Base-by-base conservation (phyloP, 1,284 basidiomycete species). In the Wolfiporia cocos region DNA sequence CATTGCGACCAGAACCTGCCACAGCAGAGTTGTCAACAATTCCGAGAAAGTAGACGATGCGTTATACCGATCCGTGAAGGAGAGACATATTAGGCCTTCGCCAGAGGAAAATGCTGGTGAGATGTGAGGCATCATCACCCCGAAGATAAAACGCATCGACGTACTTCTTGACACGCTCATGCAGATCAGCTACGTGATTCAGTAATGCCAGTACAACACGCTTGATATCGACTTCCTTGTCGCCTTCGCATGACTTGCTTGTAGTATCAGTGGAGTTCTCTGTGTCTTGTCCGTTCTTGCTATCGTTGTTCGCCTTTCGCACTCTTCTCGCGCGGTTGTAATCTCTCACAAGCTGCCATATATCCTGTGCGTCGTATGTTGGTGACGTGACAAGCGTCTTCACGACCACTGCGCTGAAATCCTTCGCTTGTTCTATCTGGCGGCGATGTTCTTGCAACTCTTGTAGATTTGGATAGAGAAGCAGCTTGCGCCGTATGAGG, bases 161-260 rank as follows among this genome's bases (percentile, higher is more conserved):
- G n/a, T 52, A 84, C 83, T 82, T 85, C 59, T 73, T 74, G 30
- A 82, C 50, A 28, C 81, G 69, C 56, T 88, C 85, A 49, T 85
- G 76, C 5, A 81, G 39, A 54, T 85, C 81, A 4, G 74, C 73
- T 22, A 78, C 52, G 36, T 73, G 70, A 37, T 67, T 67, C 41
- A 79, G 34, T 9, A 57, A 26, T 38, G 65, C 55, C 23, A 84
- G 52, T 2, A 63, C 48, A n/a, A 63, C 49, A 9, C 64, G 64
- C 52, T 72, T 74, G 12, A 77, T 34, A 50, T 70, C 70, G 65
- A 63, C 36, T 71, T 68, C 24, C 45, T 42, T 14, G 31, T 10
- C 12, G 32, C 20, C 15, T 15, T 11, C 4, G 15, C 20, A 5
- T 35, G 32, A 11, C 22, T 17, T 17, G 15, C 14, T n/a, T 15